Percentiles rank a stretch among this genome's conserved stretches.
Conservation (phyloP, 768 basidiomycete species). For the Exsudoporus frostii region DNA sequence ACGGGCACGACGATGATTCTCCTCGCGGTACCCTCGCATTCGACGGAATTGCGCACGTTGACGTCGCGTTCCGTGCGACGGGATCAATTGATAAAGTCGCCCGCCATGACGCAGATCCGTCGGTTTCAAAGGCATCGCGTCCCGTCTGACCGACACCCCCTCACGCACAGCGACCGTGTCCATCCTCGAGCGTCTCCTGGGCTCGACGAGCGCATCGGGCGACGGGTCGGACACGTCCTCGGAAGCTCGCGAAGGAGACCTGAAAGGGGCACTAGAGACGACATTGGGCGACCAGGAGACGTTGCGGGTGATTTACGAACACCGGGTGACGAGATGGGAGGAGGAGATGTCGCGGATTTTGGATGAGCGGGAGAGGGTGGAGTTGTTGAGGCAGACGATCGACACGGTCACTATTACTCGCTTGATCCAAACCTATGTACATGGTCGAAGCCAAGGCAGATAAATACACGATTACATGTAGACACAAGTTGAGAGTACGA, state of each 20-base stretch:
- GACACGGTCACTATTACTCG: too few relatives aligned
- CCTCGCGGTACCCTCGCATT: constrained; percentile 71
- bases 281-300: constrained; percentile 64
- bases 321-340: constrained; percentile 64
- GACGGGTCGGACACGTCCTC: constrained; percentile 55
- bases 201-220: constrained; percentile 39
- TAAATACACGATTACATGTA: too few relatives aligned
- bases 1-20: constrained; percentile 77
- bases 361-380: constrained; percentile 66
- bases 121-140: constrained; percentile 58
- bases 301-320: constrained; percentile 63
- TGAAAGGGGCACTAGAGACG: constrained; percentile 65
- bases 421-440: too few relatives aligned
- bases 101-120: constrained; percentile 52
- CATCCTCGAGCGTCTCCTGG: constrained; percentile 43
- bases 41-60: constrained; percentile 59
- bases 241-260: constrained; percentile 57
- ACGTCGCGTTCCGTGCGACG: constrained; percentile 70
- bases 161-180: constrained; percentile 46
- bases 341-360: constrained; percentile 66
- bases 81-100: constrained; percentile 45
- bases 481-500: too few relatives aligned
- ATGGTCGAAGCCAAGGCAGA: too few relatives aligned
- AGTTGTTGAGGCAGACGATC: constrained; percentile 62
- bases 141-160: constrained; percentile 48